Percentiles rank a stretch among this genome's conserved stretches.
These are phyloP conservation scores for Petunia secreta DNA, from an alignment of 257 asterid species.

Conservation along the genomic window DNA sequence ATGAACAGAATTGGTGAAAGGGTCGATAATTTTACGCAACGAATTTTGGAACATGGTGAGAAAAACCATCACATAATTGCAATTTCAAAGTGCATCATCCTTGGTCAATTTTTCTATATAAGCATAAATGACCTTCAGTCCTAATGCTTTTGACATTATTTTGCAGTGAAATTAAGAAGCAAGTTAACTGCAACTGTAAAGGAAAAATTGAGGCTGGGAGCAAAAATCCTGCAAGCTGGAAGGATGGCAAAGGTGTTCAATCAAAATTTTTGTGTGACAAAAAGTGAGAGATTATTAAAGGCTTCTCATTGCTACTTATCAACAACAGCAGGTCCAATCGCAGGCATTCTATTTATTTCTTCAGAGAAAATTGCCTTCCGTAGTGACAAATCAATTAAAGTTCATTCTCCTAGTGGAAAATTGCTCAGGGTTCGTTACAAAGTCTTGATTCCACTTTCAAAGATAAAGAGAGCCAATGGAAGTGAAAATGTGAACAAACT, in stretches of 20 bases:
- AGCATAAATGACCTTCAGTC: not conserved
- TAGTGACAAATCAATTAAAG: slow-evolving; percentile 23
- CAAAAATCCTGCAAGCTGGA: slow-evolving; percentile 35
- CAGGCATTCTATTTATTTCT: slow-evolving; percentile 22
- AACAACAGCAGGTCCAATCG: slow-evolving; percentile 28
- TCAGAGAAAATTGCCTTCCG: not conserved
- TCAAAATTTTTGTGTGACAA: not conserved
- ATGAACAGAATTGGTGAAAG: not conserved
- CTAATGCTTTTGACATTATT: not conserved
- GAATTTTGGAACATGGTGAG: not conserved
- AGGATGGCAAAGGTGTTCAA: slow-evolving; percentile 30
- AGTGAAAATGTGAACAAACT: slow-evolving; percentile 43
- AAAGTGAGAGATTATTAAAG: slow-evolving; percentile 28
- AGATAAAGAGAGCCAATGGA: slow-evolving; percentile 39
- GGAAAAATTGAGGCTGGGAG: slow-evolving; percentile 53
- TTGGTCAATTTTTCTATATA: too few species aligned
- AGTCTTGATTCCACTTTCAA: slow-evolving; percentile 46
- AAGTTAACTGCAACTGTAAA: slow-evolving; percentile 49
- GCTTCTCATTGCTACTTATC: slow-evolving; percentile 25
- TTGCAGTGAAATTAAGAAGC: slow-evolving; percentile 49
- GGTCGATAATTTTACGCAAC: not conserved
- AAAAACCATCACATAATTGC: too few species aligned
- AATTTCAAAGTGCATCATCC: too few species aligned
- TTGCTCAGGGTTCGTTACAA: slow-evolving; percentile 2
- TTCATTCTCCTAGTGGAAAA: slow-evolving; percentile 27